These are phyloP conservation scores for Hanseniaspora mollemarum DNA, from an alignment of 805 yeast species.

Conservation along the genomic window DNA sequence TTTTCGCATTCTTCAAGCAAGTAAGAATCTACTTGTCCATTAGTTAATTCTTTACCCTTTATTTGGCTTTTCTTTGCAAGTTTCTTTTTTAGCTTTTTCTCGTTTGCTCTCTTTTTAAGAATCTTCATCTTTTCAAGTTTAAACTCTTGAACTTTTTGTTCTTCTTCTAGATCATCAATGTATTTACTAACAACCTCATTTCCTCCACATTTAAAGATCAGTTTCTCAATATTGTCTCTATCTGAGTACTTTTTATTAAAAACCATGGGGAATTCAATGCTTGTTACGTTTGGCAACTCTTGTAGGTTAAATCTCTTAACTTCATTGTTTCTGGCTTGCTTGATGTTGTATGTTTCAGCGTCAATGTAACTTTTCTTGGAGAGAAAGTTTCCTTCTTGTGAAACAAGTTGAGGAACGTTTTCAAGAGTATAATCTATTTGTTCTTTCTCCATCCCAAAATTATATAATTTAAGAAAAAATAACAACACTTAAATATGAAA, in stretches of 20 bases:
- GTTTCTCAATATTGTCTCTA: constrained; percentile 43
- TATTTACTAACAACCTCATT: constrained; percentile 6
- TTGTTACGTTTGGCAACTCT: constrained; percentile 61
- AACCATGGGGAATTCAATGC: constrained; percentile 68
- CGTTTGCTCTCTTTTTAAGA: constrained; percentile 28
- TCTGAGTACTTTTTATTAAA: constrained; percentile 32
- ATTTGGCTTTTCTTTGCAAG: constrained; percentile 19
- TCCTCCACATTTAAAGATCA: constrained; percentile 64
- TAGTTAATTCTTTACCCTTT: not conserved
- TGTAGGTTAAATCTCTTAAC: constrained; percentile 47
- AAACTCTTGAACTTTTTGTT: constrained; percentile 33
- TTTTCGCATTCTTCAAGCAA: too few relatives aligned
- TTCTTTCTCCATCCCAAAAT: not conserved
- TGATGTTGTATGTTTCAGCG: constrained; percentile 7
- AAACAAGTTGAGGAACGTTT: not conserved
- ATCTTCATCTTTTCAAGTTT: constrained; percentile 22
- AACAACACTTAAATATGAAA: too few relatives aligned
- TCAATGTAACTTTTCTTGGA: not conserved
- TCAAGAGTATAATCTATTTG: not conserved
- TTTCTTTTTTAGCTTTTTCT: constrained; percentile 19
- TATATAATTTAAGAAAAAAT: too few relatives aligned
- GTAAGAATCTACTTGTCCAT: not conserved
- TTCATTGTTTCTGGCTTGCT: constrained; percentile 5
- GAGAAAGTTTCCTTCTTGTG: not conserved
- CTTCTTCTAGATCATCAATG: constrained; percentile 28